Evolutionary conservation across 148 eudicot genomes (phyloP).

Genomic region (Agrostemma githago): DNA sequence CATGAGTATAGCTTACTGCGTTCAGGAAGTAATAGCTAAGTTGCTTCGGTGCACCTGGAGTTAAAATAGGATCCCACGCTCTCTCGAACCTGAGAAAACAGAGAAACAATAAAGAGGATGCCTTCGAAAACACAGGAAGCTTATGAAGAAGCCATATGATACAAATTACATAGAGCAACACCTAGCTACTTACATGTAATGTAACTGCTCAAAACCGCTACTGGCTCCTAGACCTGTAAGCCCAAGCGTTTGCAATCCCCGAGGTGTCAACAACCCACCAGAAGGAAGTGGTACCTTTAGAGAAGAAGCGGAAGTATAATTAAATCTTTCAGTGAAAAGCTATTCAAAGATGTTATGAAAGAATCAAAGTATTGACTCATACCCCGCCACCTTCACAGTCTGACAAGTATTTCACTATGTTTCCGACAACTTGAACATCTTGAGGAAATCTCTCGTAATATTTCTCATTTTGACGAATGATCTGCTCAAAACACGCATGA

Average conservation of each 20-base stretch:
- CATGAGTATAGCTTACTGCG: conserved; percentile 48
- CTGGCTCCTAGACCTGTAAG: conserved; percentile 81
- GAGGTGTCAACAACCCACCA: conserved; percentile 84
- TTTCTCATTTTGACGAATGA: conserved; percentile 66
- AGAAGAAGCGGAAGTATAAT: background rate
- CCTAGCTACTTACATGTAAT: conserved; percentile 56
- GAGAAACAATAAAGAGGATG: background rate
- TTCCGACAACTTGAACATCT: conserved; percentile 64
- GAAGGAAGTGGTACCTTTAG: conserved; percentile 80
- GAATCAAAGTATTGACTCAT: conserved; percentile 17
- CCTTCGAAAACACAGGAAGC: background rate
- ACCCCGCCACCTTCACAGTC: conserved; percentile 86
- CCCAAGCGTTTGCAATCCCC: conserved; percentile 83
- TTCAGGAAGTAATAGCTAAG: conserved; percentile 79
- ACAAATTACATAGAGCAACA: background rate
- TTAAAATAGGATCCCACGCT: conserved; percentile 87
- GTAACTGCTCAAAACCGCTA: conserved; percentile 90
- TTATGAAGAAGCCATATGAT: background rate
- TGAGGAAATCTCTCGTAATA: conserved; percentile 87
- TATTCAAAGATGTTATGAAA: background rate
- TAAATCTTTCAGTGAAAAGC: background rate
- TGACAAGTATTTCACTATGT: conserved; percentile 60
- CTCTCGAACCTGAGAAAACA: conserved; percentile 63
- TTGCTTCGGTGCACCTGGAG: conserved; percentile 63
- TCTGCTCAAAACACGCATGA: conserved; percentile 57